These are phyloP conservation scores for Fusarium sp. DNA, from an alignment of 2,329 filamentous ascomycete genomes.

Conservation along the genomic window DNA sequence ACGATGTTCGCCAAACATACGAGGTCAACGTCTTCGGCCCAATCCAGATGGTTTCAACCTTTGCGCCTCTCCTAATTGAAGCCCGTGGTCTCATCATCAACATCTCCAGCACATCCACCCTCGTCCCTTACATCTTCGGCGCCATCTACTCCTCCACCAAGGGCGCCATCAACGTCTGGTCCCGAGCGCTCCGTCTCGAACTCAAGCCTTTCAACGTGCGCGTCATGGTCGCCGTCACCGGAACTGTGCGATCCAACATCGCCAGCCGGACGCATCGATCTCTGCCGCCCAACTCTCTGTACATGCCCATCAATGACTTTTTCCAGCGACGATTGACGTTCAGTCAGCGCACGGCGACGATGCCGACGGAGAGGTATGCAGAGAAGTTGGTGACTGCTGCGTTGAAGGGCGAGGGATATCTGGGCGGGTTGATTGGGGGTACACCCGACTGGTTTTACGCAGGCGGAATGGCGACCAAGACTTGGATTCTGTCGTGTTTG, in stretches of 20 bases:
- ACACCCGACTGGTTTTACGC: constrained; percentile 50
- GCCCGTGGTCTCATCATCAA: constrained; percentile 64
- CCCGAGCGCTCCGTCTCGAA: constrained; percentile 62
- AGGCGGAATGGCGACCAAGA: constrained; percentile 43
- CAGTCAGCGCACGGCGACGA: constrained; percentile 58
- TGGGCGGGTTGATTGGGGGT: constrained; percentile 46
- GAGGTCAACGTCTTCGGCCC: constrained; percentile 67
- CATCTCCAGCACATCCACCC: constrained; percentile 61
- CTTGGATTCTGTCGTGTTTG: constrained; percentile 42
- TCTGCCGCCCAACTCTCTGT: constrained; percentile 58
- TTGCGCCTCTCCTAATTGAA: constrained; percentile 59
- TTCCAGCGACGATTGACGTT: constrained; percentile 58
- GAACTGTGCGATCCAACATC: constrained; percentile 63
- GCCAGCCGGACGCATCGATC: constrained; percentile 52
- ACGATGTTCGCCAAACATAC: constrained; percentile 63
- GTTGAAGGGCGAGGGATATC: constrained; percentile 51
- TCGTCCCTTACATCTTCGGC: constrained; percentile 63
- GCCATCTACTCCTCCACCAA: constrained; percentile 65
- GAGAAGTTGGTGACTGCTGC: constrained; percentile 54
- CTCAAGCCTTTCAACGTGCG: constrained; percentile 63
- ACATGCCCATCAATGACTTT: constrained; percentile 55
- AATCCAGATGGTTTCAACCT: constrained; percentile 64
- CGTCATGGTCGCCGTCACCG: constrained; percentile 66
- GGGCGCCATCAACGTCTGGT: constrained; percentile 63
- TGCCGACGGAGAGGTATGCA: constrained; percentile 57